These are phyloP conservation scores for Populus tomentosa DNA, from an alignment of 441 rosid species.

Conservation along the genomic window DNA sequence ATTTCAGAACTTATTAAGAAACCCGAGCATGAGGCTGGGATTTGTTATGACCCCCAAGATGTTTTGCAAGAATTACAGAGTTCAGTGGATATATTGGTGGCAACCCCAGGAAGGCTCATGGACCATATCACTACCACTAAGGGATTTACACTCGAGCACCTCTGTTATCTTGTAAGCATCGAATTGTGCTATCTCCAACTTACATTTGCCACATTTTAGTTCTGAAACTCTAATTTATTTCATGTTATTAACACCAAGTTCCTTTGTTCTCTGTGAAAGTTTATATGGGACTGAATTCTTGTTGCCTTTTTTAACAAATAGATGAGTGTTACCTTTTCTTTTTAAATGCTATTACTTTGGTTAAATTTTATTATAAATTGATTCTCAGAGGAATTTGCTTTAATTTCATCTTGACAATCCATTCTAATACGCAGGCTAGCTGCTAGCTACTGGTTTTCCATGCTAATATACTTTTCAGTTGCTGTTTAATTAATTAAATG, in stretches of 20 bases:
- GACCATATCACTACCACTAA: slow-evolving; percentile 82
- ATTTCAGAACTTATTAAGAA: slow-evolving; percentile 70
- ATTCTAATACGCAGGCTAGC: neutral
- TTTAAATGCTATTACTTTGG: neutral
- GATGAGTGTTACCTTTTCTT: neutral
- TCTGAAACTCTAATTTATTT: no score
- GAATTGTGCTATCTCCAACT: neutral
- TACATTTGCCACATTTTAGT: neutral
- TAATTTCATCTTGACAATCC: neutral
- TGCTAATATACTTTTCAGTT: neutral
- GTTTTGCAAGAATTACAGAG: slow-evolving; percentile 46
- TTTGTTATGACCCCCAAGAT: slow-evolving; percentile 77
- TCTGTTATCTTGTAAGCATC: slow-evolving; percentile 78
- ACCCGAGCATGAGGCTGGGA: slow-evolving; percentile 78
- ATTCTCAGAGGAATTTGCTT: neutral
- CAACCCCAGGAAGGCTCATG: slow-evolving; percentile 98
- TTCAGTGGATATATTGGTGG: slow-evolving; percentile 89
- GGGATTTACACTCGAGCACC: slow-evolving; percentile 93
- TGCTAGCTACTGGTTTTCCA: neutral
- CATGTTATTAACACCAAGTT: neutral
- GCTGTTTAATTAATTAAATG: neutral
- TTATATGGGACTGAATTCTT: neutral
- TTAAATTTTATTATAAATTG: neutral
- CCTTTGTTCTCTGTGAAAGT: neutral
- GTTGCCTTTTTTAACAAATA: neutral